A percentile compares a stretch with the other conserved stretches of the same genome.
phyloP scores from a whole-genome alignment of 495 filamentous ascomycete species.

The Aspergillus egyptiacus region DNA sequence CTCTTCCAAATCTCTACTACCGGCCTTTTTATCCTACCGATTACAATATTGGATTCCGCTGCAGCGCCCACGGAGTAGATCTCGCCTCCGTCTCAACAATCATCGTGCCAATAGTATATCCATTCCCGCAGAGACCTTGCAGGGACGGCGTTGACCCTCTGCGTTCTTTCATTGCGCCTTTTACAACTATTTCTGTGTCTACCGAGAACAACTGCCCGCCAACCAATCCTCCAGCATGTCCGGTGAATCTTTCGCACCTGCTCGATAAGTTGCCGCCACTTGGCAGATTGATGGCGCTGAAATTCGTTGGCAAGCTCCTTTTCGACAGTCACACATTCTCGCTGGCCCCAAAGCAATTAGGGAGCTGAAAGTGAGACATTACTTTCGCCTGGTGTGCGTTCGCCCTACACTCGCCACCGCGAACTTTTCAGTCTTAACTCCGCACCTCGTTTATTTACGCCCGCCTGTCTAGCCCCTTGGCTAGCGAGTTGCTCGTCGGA shows the following conservation, averaged over 20 bases:
- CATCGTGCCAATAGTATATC: conserved; percentile 7
- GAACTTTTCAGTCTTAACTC: neutral
- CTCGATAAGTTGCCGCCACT: conserved; percentile 26
- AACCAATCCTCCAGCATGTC: conserved; percentile 24
- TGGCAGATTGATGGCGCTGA: conserved; percentile 35
- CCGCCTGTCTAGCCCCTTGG: neutral
- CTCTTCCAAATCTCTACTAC: neutral
- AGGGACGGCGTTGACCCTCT: conserved; percentile 17
- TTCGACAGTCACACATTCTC: conserved; percentile 27
- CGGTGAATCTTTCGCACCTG: conserved; percentile 21
- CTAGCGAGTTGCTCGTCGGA: neutral
- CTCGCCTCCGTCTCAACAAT: conserved; percentile 1
- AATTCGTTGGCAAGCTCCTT: conserved; percentile 28
- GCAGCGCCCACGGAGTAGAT: conserved; percentile 3
- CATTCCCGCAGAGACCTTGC: conserved; percentile 16
- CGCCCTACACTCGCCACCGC: neutral
- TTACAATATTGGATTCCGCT: neutral
- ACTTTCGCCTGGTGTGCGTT: neutral
- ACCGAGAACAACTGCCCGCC: conserved; percentile 4
- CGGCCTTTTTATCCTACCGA: neutral
- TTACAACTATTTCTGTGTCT: neutral
- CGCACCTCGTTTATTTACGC: neutral
- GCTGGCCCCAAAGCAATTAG: conserved; percentile 18
- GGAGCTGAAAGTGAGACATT: conserved; percentile 2
- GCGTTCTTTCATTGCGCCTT: conserved; percentile 11